Evolutionary conservation across 2,329 filamentous ascomycete genomes (phyloP).

Genomic region (Penicillium sp.): DNA sequence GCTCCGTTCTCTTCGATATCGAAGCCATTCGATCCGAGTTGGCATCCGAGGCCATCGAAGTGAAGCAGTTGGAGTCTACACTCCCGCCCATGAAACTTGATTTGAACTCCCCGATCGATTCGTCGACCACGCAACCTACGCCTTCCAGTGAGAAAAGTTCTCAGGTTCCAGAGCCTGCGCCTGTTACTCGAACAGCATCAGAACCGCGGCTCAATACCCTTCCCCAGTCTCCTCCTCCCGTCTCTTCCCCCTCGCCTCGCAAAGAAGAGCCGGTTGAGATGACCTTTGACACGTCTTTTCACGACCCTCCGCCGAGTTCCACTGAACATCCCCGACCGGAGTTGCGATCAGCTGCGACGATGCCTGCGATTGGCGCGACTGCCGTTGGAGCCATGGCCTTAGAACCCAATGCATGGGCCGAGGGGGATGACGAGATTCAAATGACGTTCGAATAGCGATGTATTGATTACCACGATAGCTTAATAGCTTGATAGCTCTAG

Average conservation of each 20-base stretch:
- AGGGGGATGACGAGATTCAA: constrained; percentile 66
- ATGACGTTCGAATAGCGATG: constrained; percentile 70
- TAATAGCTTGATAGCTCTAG: background rate
- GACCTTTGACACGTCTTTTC: constrained; percentile 64
- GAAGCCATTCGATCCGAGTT: constrained; percentile 88
- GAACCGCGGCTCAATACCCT: constrained; percentile 14
- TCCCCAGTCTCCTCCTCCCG: background rate
- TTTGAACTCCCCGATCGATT: constrained; percentile 33
- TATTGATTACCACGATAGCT: background rate
- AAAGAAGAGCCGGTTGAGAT: constrained; percentile 50
- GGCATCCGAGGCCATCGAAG: constrained; percentile 62
- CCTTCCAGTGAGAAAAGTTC: constrained; percentile 33
- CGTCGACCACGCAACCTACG: constrained; percentile 16
- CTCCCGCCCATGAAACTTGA: constrained; percentile 84
- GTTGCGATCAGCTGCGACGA: constrained; percentile 30
- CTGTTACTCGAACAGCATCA: constrained; percentile 18
- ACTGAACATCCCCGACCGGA: constrained; percentile 20
- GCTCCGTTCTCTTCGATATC: constrained; percentile 78
- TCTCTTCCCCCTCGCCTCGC: constrained; percentile 5
- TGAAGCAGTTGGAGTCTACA: constrained; percentile 80
- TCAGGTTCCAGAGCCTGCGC: constrained; percentile 25
- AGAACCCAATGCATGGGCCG: constrained; percentile 63
- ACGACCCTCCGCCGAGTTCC: constrained; percentile 32
- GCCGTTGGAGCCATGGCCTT: constrained; percentile 28
- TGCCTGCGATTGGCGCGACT: constrained; percentile 18